Evolutionary conservation across 148 eudicot genomes (phyloP), one percentile per base, ranked within the genome.

Genomic region (Talinum fruticosum): DNA sequence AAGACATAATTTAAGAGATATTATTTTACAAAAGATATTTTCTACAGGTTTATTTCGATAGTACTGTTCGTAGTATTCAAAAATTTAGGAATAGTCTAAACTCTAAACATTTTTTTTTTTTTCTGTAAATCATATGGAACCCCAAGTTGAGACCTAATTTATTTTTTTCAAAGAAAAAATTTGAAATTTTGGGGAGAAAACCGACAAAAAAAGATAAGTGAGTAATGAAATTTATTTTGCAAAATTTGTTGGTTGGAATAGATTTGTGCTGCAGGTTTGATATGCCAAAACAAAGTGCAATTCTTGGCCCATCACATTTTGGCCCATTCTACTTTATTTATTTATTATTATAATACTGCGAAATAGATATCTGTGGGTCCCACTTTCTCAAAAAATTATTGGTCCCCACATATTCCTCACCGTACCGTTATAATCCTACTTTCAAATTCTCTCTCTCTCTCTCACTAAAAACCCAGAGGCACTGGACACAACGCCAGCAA

Each of bases 401-500:
- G 66, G 65, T 35, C 71, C 73, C 71, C 76, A 47, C 79, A 47
- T 45, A 65, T 44, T 66, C n/a, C 71, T 15, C 53, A 6, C 80
- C 38, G 44, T 59, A 62, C 73, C 82, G 82, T 80, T 80, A 69
- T 29, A 74, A 14, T 33, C 74, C 74, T 51, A 44, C 66, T 47
- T 78, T 70, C 76, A 78, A 74, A 75, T 62, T n/a, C 74, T 30
- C 72, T 49, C 84, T n/a, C n/a, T n/a, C n/a, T n/a, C 47, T 44
- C 37, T 37, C 34, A 68, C 38, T 19, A 53, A 57, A 73, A 57
- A 78, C 69, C 79, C 66, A 34, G 10, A 49, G 28, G 29, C 84
- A 77, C 84, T 72, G 76, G 78, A 82, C 80, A 73, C 84, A 67
- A 82, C 19, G 51, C 66, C 64, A 69, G 30, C 23, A 59, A 37